phyloP scores from a whole-genome alignment of 164 flowering plant genomes.

The Warburgia ugandensis region DNA sequence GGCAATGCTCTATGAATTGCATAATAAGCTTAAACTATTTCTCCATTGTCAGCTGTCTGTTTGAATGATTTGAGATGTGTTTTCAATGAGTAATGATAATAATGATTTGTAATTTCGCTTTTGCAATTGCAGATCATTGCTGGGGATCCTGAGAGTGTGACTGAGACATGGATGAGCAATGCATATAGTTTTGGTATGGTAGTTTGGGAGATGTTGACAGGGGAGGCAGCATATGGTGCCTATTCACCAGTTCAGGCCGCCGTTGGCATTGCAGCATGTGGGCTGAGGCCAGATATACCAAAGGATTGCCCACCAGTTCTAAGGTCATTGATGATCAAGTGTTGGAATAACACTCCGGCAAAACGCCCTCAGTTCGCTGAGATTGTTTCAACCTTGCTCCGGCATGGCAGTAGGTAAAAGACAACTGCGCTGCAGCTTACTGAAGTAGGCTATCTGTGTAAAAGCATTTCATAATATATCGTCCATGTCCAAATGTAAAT shows the following conservation, averaged over 20 bases:
- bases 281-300: constrained; percentile 90
- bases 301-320: constrained; percentile 74
- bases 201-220: constrained; percentile 90
- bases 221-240: constrained; percentile 76
- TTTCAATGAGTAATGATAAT: too few species aligned
- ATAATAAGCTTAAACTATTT: too few species aligned
- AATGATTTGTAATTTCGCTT: not conserved
- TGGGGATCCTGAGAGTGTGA: constrained; percentile 85
- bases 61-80: too few species aligned
- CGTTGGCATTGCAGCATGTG: constrained; percentile 95
- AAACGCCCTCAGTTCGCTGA: constrained; percentile 84
- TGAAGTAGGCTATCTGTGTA: not conserved
- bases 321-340: constrained; percentile 61
- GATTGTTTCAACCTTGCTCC: constrained; percentile 42
- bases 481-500: constrained; percentile 15
- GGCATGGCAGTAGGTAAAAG: constrained; percentile 28
- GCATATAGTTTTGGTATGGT: constrained; percentile 92
- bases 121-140: constrained; percentile 63
- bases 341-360: constrained; percentile 82
- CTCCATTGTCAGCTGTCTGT: too few species aligned
- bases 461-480: not conserved
- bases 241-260: constrained; percentile 96
- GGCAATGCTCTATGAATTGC: too few species aligned
- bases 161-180: constrained; percentile 95
- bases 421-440: not conserved